Evolutionary conservation across 805 yeast genomes (phyloP), one percentile per base, ranked within the genome.

Genomic region (Hanseniaspora singularis): DNA sequence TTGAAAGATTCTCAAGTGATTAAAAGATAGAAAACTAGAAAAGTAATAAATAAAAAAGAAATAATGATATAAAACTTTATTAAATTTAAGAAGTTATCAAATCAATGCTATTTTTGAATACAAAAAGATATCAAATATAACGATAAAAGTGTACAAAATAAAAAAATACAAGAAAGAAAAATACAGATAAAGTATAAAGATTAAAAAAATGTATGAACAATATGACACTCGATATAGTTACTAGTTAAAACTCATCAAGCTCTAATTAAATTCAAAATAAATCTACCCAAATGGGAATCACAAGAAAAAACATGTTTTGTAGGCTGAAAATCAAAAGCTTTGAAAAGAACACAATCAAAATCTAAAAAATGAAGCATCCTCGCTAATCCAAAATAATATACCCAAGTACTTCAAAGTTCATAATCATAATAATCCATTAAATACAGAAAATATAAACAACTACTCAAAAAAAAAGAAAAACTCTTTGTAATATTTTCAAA

Each of bases 281-380:
- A 28, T 47, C 50, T 47, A 19, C 33, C 50, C 50, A 40, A 40
- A 34, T 41, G 45, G 48, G 50, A 47, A 47, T 47, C 50, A 47
- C 50, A 44, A 30, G 30, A 36, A 44, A 42, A 33, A 30, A 44
- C 38, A 44, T 44, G 48, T 44, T 27, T 15, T 32, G 22, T 36
- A 33, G 34, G 34, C 6, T 20, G 34, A 32, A 6, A 11, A 16
- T 11, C 34, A 19, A 32, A 32, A 15, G 6, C 20, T 15, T 20
- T 15, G 19, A 18, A 8, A 33, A 18, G 22, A 6, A 7, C 16
- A 4, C 19, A 33, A 18, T 12, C 4, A 19, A 12, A 16, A 22
- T 14, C 8, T 12, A 12, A 37, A 24, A 33, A 33, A 26, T 12
- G 26, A 33, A n/a, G n/a, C n/a, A n/a, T n/a, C n/a, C n/a, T n/a